Base-by-base conservation (phyloP, 176 grass and related monocot genomes). In the Chloris gayana region DNA sequence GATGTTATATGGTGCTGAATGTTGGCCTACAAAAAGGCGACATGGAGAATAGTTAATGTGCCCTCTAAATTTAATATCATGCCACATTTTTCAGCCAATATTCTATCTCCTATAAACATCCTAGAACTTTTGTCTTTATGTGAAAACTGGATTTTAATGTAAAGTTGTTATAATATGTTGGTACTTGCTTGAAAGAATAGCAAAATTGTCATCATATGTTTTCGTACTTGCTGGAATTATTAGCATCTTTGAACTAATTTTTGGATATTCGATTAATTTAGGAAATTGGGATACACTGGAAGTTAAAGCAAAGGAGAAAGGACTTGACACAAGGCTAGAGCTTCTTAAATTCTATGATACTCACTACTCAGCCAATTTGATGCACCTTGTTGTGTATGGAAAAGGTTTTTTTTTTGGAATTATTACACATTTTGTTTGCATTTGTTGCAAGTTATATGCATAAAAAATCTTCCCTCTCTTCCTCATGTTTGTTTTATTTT, bases 281-380 rank as follows among this genome's bases (percentile, higher is more conserved):
- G 95, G 95, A 91, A 98, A 92, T 87, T 98, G 95, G 95, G 76
- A 91, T 51, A 98, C 95, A 57, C 73, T 98, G 75, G 92, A 98
- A 80, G 92, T 93, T 72, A 90, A 85, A 84, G 84, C 95, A 72
- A 98, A 95, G 88, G 93, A 85, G 62, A 98, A 89, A 80, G 95
- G 95, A 80, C 67, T 98, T 37, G 92, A 95, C 77, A 98, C 95
- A 83, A 98, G 95, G 73, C 64, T 75, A 72, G 92, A 94, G 79
- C 88, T 98, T 72, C 71, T 98, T 67, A 98, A 95, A 75, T 98
- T 98, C 84, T 98, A 98, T 46, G 84, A 98, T 84, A 83, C 83
- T 69, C 89, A 93, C 78, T 98, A 98, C 82, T 98, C 95, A 72
- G 95, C 95, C 25, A 98, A 98, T 73, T 83, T 98, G 67, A 98